Base-by-base conservation (phyloP, 106 monocot species). In the Vanilla planifolia region DNA sequence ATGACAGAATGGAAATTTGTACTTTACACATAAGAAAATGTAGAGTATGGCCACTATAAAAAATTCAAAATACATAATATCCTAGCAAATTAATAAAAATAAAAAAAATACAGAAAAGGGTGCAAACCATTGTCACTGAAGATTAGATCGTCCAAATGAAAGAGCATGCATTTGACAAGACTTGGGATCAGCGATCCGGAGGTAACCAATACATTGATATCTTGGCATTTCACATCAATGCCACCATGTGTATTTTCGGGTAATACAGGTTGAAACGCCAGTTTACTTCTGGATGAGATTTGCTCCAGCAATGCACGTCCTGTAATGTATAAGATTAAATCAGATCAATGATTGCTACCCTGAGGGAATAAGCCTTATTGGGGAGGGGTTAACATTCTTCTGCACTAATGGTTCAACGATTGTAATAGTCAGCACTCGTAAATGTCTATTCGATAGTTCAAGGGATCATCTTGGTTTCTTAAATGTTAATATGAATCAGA, bases 181-280 rank as follows among this genome's bases (percentile, higher is more conserved):
- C 85, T 93, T 6, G 93, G 93, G 64, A 94, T 78, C 71, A 94
- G 58, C 1, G 85, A 85, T 26, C 94, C 94, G 26, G 80, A 86
- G 28, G 94, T 94, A 73, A 94, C 94, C 47, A 94, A 65, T 51
- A 89, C 58, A 60, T 86, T 89, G 29, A 86, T 71, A 43, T 67
- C 72, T 71, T 69, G 40, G 39, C 68, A 60, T 37, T 75, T 80
- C 13, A 19, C 52, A 43, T 23, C 58, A 15, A 37, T 29, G 33
- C 62, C 59, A 24, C 13, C 48, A 37, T 76, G 16, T 39, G 66
- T 1, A 43, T 19, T 52, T 39, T 68, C 48, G 37, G 74, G 47
- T 48, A 73, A 68, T 2, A 15, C 23, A 57, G 30, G 48, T 33
- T 68, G 27, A 53, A 52, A 23, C 26, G 45, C 30, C 6, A 36